Conservation (phyloP, 1,139 yeast species). For the Hemisphaericaspora xylofermentans region DNA sequence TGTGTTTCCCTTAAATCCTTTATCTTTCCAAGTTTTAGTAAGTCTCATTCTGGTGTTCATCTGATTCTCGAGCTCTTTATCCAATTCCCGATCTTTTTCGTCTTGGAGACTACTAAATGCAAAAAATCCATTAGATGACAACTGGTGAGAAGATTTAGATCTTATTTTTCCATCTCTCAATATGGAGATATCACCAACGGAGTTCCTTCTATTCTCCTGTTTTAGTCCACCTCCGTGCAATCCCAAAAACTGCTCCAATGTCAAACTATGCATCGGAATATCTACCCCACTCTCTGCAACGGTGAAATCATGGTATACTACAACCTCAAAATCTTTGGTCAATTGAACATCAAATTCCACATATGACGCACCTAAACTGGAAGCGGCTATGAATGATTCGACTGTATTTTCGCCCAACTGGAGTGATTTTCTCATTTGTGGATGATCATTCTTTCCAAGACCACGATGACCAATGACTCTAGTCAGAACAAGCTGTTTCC, state of each 20-base stretch:
- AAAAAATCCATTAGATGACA: conserved; percentile 24
- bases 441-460: conserved; percentile 75
- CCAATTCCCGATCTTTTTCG: conserved; percentile 28
- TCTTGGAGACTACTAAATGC: conserved; percentile 22
- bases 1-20: conserved; percentile 88
- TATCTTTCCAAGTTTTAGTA: conserved; percentile 82
- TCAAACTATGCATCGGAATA: conserved; percentile 91
- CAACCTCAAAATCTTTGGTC: conserved; percentile 92
- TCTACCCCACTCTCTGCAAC: conserved; percentile 97
- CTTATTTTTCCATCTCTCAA: conserved; percentile 40
- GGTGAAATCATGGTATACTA: conserved; percentile 89
- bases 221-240: conserved; percentile 40
- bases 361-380: conserved; percentile 86
- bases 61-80: conserved; percentile 37
- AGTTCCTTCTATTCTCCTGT: conserved; percentile 17
- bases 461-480: conserved; percentile 97
- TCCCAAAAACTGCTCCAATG: conserved; percentile 83
- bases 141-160: conserved; percentile 40
- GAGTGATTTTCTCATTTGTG: conserved; percentile 59
- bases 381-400: conserved; percentile 94
- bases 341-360: conserved; percentile 97
- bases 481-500: conserved; percentile 88
- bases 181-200: conserved; percentile 40
- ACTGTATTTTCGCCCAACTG: conserved; percentile 96
- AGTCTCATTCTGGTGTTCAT: conserved; percentile 71